Conservation (phyloP, 208 protist species). For the Acanthamoeba royreba region DNA sequence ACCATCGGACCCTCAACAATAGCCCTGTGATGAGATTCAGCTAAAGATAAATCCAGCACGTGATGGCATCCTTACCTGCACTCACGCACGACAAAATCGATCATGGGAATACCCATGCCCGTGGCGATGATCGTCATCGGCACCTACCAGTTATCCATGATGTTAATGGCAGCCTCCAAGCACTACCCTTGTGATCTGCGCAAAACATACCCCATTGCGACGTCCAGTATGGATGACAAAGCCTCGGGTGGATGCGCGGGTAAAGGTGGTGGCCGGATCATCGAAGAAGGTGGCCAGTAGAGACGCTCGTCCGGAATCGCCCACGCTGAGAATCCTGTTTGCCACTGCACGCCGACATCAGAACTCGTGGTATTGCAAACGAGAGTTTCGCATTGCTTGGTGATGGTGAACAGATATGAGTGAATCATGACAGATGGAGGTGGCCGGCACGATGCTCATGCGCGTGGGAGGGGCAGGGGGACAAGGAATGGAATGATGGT, state of each 20-base stretch:
- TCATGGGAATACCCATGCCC: constrained; percentile 71
- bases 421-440: background rate
- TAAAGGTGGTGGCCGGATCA: background rate
- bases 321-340: constrained; percentile 68
- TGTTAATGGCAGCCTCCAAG: too few species aligned
- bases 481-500: background rate
- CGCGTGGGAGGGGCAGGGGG: background rate
- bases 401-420: too few species aligned
- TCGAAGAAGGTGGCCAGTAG: constrained; percentile 38
- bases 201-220: constrained; percentile 48
- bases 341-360: too few species aligned
- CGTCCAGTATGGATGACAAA: constrained; percentile 68
- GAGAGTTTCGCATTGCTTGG: too few species aligned
- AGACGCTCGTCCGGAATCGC: constrained; percentile 52
- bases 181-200: background rate
- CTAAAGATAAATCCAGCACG: background rate
- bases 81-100: constrained; percentile 77
- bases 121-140: constrained; percentile 68
- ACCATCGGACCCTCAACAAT: constrained; percentile 65
- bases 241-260: constrained; percentile 1
- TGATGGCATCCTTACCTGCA: background rate
- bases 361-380: too few species aligned
- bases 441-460: background rate
- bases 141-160: too few species aligned
- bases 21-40: background rate